Conservation (phyloP, 2,329 filamentous ascomycete genomes). For the Paramyrothecium sp. region DNA sequence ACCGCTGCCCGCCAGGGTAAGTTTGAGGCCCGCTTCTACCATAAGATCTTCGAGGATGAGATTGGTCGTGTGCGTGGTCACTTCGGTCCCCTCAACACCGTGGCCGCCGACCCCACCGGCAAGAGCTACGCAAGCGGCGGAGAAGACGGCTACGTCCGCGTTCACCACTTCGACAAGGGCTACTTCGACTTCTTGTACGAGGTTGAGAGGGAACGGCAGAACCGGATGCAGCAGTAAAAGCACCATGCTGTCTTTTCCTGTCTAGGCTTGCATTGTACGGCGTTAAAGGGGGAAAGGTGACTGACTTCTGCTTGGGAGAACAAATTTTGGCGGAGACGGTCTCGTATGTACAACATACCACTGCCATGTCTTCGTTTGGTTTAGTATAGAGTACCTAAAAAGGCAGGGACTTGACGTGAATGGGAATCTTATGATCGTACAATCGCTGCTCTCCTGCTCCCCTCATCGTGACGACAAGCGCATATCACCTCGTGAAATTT, state of each 20-base stretch:
- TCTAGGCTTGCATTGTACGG: slow-evolving; percentile 41
- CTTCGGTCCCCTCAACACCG: slow-evolving; percentile 95
- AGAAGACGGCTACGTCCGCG: slow-evolving; percentile 97
- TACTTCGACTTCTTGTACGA: slow-evolving; percentile 99
- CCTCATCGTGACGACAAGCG: too few species aligned
- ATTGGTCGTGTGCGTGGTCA: slow-evolving; percentile 95
- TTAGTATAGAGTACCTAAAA: not conserved
- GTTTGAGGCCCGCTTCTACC: slow-evolving; percentile 99
- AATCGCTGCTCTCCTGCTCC: not conserved
- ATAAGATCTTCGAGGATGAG: slow-evolving; percentile 99
- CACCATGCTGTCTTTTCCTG: slow-evolving; percentile 28
- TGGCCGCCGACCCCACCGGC: slow-evolving; percentile 88
- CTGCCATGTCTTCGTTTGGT: slow-evolving; percentile 25
- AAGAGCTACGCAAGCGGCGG: slow-evolving; percentile 92
- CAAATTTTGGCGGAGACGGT: slow-evolving; percentile 16
- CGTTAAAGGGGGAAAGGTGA: slow-evolving; percentile 31
- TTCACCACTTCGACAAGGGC: slow-evolving; percentile 97
- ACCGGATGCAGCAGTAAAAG: slow-evolving; percentile 35
- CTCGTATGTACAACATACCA: slow-evolving; percentile 27
- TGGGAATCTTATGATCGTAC: slow-evolving; percentile 18
- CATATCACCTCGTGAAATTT: too few species aligned
- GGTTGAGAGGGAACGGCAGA: slow-evolving; percentile 81
- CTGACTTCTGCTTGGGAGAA: slow-evolving; percentile 4
- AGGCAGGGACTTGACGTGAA: slow-evolving; percentile 3
- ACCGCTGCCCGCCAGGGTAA: slow-evolving; percentile 94